phyloP scores from a whole-genome alignment of 2,329 filamentous ascomycete species.

The Myotisia sp. region DNA sequence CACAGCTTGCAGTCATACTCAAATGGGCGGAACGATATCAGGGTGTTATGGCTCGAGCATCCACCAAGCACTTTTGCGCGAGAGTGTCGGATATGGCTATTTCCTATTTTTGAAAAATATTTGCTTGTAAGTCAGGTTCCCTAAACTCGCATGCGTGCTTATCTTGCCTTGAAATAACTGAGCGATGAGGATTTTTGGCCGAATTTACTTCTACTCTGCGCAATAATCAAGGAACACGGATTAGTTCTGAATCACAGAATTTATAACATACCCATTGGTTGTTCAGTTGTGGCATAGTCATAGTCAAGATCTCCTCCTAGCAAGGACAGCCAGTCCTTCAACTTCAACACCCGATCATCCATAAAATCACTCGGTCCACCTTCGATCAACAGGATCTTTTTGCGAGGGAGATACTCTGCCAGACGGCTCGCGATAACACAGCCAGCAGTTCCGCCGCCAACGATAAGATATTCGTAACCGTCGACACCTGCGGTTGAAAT shows the following conservation, averaged over 20 bases:
- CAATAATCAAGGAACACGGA: too few relatives aligned
- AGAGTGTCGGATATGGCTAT: slow-evolving; percentile 83
- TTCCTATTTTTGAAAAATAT: slow-evolving; percentile 40
- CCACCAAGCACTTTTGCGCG: slow-evolving; percentile 84
- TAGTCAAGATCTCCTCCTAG: slow-evolving; percentile 82
- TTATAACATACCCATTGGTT: slow-evolving; percentile 52
- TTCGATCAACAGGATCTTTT: slow-evolving; percentile 70
- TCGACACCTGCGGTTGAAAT: slow-evolving; percentile 50
- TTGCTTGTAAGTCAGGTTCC: slow-evolving; percentile 8
- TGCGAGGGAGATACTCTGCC: slow-evolving; percentile 68
- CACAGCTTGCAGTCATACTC: slow-evolving; percentile 76
- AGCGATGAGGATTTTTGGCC: too few relatives aligned
- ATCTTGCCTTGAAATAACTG: too few relatives aligned
- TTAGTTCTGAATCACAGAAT: slow-evolving; percentile 1
- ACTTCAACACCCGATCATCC: slow-evolving; percentile 71
- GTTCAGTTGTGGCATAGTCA: slow-evolving; percentile 78
- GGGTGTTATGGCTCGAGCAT: slow-evolving; percentile 85
- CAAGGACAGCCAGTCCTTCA: slow-evolving; percentile 74
- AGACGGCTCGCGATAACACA: slow-evolving; percentile 71
- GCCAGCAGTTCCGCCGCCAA: slow-evolving; percentile 73
- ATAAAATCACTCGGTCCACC: slow-evolving; percentile 79
- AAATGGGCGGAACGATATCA: slow-evolving; percentile 85
- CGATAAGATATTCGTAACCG: slow-evolving; percentile 70
- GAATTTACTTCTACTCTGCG: too few relatives aligned
- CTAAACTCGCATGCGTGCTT: too few relatives aligned